Evolutionary conservation across 2,329 filamentous ascomycete species (phyloP), one percentile per base, ranked within the genome.

Genomic region (Trichothecium sympodiale): DNA sequence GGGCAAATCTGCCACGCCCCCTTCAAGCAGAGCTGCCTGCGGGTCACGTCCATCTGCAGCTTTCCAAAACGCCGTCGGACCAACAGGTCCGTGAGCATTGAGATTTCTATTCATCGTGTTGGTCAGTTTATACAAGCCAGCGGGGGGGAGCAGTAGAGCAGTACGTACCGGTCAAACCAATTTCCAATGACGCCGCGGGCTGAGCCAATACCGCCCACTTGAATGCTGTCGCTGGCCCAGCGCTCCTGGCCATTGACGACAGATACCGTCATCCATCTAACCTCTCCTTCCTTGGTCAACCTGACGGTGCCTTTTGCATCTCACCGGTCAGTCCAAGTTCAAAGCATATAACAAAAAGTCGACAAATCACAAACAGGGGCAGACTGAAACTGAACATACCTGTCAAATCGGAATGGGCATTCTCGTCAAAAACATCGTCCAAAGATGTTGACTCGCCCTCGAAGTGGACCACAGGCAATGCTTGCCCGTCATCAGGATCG

Each of bases 41-140:
- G 38, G 38, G 23, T 39, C 27, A 18, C 36, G 23, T 7, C 13
- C 25, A 18, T 36, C 34, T 17, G 29, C 26, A 6, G 79, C 62
- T 56, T 88, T 88, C 82, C 83, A 89, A 48, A 84, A 86, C 0
- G 77, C 79, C 2, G 79, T 84, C 2, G 83, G 83, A 0, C 83
- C 83, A 2, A 71, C 80, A 0, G 83, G 83, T 0, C 83, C 82
- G 45, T 79, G 72, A 1, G 61, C 53, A 41, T 83, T 77, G 46
- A 73, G 79, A 52, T 85, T 74, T 46, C 73, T 77, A 35, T 28
- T n/a, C n/a, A n/a, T n/a, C 26, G 9, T 28, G 26, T 28, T n/a
- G 9, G 26, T 28, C 26, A 28, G 25, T 4, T 13, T 36, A 14
- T 31, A 25, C 14, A 17, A 16, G 18, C 8, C n/a, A 6, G 29